Percentiles rank a stretch among this genome's conserved stretches.
Evolutionary conservation across 1,139 yeast species (phyloP).

Genomic region (Yamadazyma membranifaciens): DNA sequence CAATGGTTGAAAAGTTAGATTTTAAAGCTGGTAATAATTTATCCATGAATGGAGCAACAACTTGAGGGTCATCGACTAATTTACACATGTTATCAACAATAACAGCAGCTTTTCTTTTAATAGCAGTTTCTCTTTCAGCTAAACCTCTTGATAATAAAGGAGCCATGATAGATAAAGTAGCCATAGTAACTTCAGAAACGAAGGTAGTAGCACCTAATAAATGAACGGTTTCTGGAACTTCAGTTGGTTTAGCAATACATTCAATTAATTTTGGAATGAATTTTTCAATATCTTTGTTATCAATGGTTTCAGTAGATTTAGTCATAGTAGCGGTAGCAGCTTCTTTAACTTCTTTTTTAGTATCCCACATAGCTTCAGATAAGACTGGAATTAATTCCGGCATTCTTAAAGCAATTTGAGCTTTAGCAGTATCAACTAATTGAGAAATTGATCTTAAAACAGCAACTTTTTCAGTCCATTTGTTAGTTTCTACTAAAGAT

Average conservation of each 20-base stretch:
- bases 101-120: constrained; percentile 99
- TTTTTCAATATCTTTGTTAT: constrained; percentile 99
- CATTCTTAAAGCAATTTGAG: constrained; percentile 97
- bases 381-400: constrained; percentile 98
- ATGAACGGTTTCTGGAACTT: constrained; percentile 99
- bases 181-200: constrained; percentile 99
- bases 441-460: constrained; percentile 79
- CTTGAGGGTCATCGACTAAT: constrained; percentile 99
- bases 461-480: constrained; percentile 98
- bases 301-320: constrained; percentile 95
- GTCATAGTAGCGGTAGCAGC: constrained; percentile 96
- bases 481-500: constrained; percentile 71
- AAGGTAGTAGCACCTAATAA: constrained; percentile 98
- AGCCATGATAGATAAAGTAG: constrained; percentile 98
- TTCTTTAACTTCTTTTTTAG: constrained; percentile 95
- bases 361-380: constrained; percentile 99
- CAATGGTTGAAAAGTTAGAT: constrained; percentile 91
- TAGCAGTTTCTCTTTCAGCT: constrained; percentile 98
- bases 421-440: constrained; percentile 93
- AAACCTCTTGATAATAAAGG: constrained; percentile 99
- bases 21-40: constrained; percentile 95
- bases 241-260: constrained; percentile 95
- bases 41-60: constrained; percentile 97
- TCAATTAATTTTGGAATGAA: constrained; percentile 96
- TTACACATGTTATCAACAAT: constrained; percentile 99